Base-by-base conservation (phyloP, 2,329 filamentous ascomycete species). In the Myriosclerotinia scirpicola region DNA sequence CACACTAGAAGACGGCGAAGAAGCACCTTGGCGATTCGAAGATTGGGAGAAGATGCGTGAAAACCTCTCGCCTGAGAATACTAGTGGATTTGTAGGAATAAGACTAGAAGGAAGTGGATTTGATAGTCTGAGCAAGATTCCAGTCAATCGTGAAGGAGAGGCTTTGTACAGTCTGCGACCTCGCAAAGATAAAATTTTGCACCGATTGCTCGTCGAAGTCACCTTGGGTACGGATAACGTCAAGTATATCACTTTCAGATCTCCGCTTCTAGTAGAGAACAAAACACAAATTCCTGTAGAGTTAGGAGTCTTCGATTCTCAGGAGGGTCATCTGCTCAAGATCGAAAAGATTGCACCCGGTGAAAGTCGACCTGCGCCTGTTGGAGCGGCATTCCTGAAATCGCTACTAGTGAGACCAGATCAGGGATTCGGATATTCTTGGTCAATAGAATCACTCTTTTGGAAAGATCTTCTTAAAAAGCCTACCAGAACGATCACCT, bases 321-420 rank as follows among this genome's bases (percentile, higher is more conserved):
- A 92, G 69, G 90, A 97, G 67, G 93, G 93, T 0, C 90, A 97
- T 77, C 82, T 99, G 22, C 85, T 98, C 70, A 98, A 97, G 81
- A 97, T 99, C 69, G 96, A 99, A 79, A 98, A 98, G 81, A 94
- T 99, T 66, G 85, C 92, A 0, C 96, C 95, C 0, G 95, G 96
- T 0, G 93, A 97, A 76, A 89, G 89, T 63, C 86, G 93, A 22
- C 94, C 95, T 11, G 92, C 93, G 14, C 95, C 95, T 0, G 93
- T 99, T 8, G 96, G 95, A 17, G 93, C 94, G 1, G 93, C 91
- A 0, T 98, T 89, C 76, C 85, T 96, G 79, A 96, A 98, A 79
- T 92, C 90, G 0, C 82, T 97, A 9, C 85, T 99, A 11, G 83
- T 99, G 54, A 87, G 95, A 44, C 95, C 95, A 1, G 95, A 98